Base-by-base conservation (phyloP, 2,329 filamentous ascomycete species). In the Aspergillus fischeri region DNA sequence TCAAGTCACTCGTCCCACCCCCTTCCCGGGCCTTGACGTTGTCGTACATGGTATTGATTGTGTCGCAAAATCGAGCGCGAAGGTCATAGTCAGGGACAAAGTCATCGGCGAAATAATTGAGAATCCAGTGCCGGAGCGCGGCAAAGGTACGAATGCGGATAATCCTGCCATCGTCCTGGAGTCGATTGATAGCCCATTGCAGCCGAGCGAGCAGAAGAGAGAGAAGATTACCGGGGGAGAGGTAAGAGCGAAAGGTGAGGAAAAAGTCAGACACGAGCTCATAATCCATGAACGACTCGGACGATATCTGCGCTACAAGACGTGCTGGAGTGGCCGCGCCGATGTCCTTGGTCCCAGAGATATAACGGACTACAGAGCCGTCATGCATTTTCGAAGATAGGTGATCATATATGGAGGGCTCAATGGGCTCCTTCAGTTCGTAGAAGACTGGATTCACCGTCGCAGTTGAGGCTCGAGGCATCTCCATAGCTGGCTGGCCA, bases 201-300 rank as follows among this genome's bases (percentile, higher is more conserved):
- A 99, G 77, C 20, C 94, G 86, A 2, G 92, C 88, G 60, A 97
- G 82, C 17, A 99, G 81, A 80, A 96, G 91, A 49, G 87, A 86
- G 24, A 96, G 81, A 3, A 99, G 81, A 65, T 93, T 88, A 21
- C 81, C 80, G 0, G 89, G 81, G 11, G 90, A 86, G 58, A 99
- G 80, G 69, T 97, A 99, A 3, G 89, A 84, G 51, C 94, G 90
- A 69, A 91, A 99, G 0, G 94, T 97, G 24, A 99, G 83, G 69
- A 99, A 99, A 75, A 99, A 99, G 73, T 99, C 94, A 1, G 94
- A 97, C 4, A 99, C 85, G 4, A 99, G 82, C 68, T 97, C 93
- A 72, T 99, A 99, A 73, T 99, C 93, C 68, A 99, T 85, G 70
- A 97, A 97, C 51, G 86, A 92, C 17, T 94, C 91, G 0, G 94